Evolutionary conservation across 768 basidiomycete genomes (phyloP).

Genomic region (Tylopilus rubrobrunneus): DNA sequence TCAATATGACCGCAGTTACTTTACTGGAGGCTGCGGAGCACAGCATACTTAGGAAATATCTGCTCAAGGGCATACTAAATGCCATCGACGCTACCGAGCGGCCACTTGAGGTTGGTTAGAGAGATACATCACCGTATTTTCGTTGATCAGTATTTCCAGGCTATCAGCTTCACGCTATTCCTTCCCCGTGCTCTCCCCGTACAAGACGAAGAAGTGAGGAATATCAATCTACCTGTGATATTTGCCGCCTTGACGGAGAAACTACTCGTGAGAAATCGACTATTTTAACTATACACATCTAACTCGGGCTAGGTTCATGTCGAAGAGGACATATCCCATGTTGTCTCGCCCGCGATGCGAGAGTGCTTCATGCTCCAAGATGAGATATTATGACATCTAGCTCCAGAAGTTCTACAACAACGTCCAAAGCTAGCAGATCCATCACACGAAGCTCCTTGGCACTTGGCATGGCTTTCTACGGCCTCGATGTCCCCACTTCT

Average conservation of each 20-base stretch:
- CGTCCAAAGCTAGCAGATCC: conserved; percentile 45
- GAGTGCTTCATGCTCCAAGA: conserved; percentile 48
- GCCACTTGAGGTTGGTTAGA: conserved; percentile 44
- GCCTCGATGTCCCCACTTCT: conserved; percentile 32
- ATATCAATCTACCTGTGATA: conserved; percentile 75
- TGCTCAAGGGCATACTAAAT: conserved; percentile 56
- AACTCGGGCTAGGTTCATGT: conserved; percentile 33
- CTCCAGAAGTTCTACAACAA: conserved; percentile 45
- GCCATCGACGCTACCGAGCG: conserved; percentile 47
- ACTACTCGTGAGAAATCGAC: conserved; percentile 48
- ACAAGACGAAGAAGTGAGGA: conserved; percentile 86
- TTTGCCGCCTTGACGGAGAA: conserved; percentile 66
- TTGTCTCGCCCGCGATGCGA: conserved; percentile 34
- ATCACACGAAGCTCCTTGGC: conserved; percentile 40
- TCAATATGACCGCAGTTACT: conserved; percentile 79
- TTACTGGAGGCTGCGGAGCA: conserved; percentile 94
- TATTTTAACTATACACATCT: background rate
- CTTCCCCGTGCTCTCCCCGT: conserved; percentile 66
- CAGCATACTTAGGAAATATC: conserved; percentile 75
- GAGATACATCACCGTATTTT: background rate
- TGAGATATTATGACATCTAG: conserved; percentile 49
- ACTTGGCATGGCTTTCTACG: conserved; percentile 67
- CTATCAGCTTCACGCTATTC: conserved; percentile 65
- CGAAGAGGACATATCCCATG: conserved; percentile 32
- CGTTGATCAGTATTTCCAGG: conserved; percentile 37